These are phyloP conservation scores for Hypoxylon sp. DNA, from an alignment of 2,329 filamentous ascomycete genomes.

Conservation along the genomic window DNA sequence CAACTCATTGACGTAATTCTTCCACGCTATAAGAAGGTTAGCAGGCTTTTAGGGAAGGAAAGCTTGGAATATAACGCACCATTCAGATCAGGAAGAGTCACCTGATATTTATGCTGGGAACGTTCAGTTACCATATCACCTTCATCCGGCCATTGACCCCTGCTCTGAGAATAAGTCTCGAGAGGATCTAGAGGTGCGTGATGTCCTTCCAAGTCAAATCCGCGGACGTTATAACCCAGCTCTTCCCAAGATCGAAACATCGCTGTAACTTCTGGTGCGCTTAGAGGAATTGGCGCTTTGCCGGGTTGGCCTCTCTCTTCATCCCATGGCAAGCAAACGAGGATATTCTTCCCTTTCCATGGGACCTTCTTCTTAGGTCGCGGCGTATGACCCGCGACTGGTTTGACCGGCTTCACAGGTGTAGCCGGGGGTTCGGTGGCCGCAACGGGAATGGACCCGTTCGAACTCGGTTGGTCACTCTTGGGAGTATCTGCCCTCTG, in stretches of 20 bases:
- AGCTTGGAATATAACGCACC: slow-evolving; percentile 57
- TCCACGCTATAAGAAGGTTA: slow-evolving; percentile 66
- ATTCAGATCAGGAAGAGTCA: slow-evolving; percentile 79
- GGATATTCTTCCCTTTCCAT: slow-evolving; percentile 82
- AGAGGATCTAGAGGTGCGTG: slow-evolving; percentile 49
- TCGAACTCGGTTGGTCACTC: slow-evolving; percentile 52
- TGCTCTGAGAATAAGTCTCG: slow-evolving; percentile 72
- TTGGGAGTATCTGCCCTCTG: slow-evolving; percentile 55
- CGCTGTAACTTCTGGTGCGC: slow-evolving; percentile 67
- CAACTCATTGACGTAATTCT: slow-evolving; percentile 84
- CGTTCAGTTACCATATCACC: slow-evolving; percentile 72
- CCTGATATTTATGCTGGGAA: slow-evolving; percentile 66
- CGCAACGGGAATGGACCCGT: slow-evolving; percentile 48
- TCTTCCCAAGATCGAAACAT: slow-evolving; percentile 78
- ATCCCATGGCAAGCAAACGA: slow-evolving; percentile 78
- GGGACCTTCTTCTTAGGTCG: slow-evolving; percentile 78
- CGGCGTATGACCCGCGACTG: slow-evolving; percentile 64
- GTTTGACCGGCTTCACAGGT: slow-evolving; percentile 54
- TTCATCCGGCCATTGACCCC: slow-evolving; percentile 76
- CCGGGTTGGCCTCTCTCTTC: slow-evolving; percentile 74
- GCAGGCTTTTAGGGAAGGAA: slow-evolving; percentile 19
- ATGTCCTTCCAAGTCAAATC: slow-evolving; percentile 75
- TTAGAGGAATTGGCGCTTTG: slow-evolving; percentile 68
- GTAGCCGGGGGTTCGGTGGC: slow-evolving; percentile 46
- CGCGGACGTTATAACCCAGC: slow-evolving; percentile 76